Percentiles rank a stretch among this genome's conserved stretches.
Conservation (phyloP, 208 protist genomes). For the Leishmania lainsoni region DNA sequence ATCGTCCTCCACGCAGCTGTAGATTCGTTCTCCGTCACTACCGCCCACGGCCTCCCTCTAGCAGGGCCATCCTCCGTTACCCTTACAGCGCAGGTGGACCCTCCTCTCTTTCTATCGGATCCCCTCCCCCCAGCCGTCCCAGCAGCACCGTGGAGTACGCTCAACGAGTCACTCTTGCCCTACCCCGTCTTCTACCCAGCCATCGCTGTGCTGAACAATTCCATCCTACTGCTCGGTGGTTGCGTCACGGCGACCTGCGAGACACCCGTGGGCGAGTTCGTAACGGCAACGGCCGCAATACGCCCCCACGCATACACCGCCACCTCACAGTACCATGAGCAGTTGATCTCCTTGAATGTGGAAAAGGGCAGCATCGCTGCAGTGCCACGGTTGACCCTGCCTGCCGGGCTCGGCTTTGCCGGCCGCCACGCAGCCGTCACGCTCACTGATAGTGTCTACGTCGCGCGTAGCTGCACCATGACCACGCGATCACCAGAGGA, state of each 20-base stretch:
- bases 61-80: not conserved
- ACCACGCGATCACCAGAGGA: slow-evolving; percentile 19
- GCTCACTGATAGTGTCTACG: slow-evolving; percentile 36
- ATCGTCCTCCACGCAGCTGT: not conserved
- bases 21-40: not conserved
- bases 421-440: slow-evolving; percentile 35
- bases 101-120: not conserved
- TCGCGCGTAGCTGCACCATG: slow-evolving; percentile 36
- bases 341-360: slow-evolving; percentile 20
- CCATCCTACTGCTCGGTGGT: slow-evolving; percentile 22
- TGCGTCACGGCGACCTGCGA: slow-evolving; percentile 23
- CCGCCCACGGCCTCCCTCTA: not conserved
- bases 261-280: slow-evolving; percentile 7
- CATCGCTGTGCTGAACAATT: slow-evolving; percentile 29
- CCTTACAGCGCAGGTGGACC: not conserved
- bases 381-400: slow-evolving; percentile 18
- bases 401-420: slow-evolving; percentile 23
- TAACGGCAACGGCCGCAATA: not conserved
- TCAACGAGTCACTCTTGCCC: slow-evolving; percentile 31
- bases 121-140: slow-evolving; percentile 16
- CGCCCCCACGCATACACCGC: not conserved
- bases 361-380: slow-evolving; percentile 6
- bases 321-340: slow-evolving; percentile 30
- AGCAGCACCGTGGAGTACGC: slow-evolving; percentile 20
- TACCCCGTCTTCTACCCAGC: slow-evolving; percentile 38